Conservation (phyloP, 441 rosid genomes). For the Erodium trifolium region DNA sequence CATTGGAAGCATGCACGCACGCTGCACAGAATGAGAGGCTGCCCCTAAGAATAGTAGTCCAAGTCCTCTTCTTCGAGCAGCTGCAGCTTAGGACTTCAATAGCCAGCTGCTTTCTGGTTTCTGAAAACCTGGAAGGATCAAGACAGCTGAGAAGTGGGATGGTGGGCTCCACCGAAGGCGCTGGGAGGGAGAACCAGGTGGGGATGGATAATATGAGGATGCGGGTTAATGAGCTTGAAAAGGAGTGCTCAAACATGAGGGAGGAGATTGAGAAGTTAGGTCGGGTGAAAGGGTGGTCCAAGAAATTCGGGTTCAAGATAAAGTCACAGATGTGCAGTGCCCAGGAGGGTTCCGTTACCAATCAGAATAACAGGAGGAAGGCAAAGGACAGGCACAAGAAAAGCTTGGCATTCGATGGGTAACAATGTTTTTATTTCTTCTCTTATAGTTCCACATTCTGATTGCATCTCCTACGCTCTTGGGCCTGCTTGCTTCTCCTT, state of each 20-base stretch:
- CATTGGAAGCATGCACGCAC: slow-evolving; percentile 93
- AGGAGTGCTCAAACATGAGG: slow-evolving; percentile 84
- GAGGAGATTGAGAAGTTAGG: slow-evolving; percentile 90
- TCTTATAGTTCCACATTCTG: too few relatives aligned
- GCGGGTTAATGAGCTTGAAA: slow-evolving; percentile 85
- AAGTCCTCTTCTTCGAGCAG: too few relatives aligned
- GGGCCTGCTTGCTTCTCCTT: too few relatives aligned
- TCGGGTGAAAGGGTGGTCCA: slow-evolving; percentile 41
- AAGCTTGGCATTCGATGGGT: slow-evolving; percentile 13
- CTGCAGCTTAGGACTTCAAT: slow-evolving; percentile 92
- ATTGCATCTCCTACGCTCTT: too few relatives aligned
- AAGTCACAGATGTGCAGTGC: slow-evolving; percentile 99
- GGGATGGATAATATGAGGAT: slow-evolving; percentile 94
- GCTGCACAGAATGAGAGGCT: slow-evolving; percentile 96
- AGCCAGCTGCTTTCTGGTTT: slow-evolving; percentile 85
- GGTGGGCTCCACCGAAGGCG: slow-evolving; percentile 66
- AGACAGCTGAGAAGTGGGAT: slow-evolving; percentile 71
- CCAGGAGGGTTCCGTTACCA: slow-evolving; percentile 69
- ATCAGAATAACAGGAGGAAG: slow-evolving; percentile 49
- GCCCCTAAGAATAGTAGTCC: too few relatives aligned
- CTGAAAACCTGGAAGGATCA: slow-evolving; percentile 85
- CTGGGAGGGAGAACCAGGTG: slow-evolving; percentile 89
- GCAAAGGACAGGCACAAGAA: slow-evolving; percentile 55
- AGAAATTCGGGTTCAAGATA: slow-evolving; percentile 70
- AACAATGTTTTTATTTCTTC: too few relatives aligned